Percentiles rank a stretch among this genome's conserved stretches.
phyloP scores from a whole-genome alignment of 2,329 filamentous ascomycete species.

The Lasiodiplodia sp. region DNA sequence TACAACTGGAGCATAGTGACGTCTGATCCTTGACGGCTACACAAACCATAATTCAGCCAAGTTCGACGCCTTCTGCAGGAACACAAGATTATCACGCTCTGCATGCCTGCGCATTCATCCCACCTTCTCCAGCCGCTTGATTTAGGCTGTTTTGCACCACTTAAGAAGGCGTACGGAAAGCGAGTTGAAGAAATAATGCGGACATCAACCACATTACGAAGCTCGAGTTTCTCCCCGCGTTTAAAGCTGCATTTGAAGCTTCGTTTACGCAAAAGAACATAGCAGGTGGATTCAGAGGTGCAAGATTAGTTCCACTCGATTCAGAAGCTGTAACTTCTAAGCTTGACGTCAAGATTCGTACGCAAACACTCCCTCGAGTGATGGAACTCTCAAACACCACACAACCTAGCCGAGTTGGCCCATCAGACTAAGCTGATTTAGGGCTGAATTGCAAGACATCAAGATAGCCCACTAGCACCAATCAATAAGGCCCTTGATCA shows the following conservation, averaged over 20 bases:
- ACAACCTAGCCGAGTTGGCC: too few species aligned
- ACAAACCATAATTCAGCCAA: conserved; percentile 43
- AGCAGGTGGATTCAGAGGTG: conserved; percentile 40
- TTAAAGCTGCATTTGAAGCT: conserved; percentile 38
- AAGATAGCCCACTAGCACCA: too few species aligned
- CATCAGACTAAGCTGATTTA: too few species aligned
- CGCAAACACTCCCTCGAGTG: too few species aligned
- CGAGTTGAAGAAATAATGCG: conserved; percentile 41
- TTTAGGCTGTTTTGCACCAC: conserved; percentile 46
- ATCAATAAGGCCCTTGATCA: too few species aligned
- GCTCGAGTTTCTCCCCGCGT: conserved; percentile 36
- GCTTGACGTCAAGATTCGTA: conserved; percentile 36
- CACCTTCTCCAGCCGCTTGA: conserved; percentile 52
- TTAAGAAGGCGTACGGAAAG: conserved; percentile 45
- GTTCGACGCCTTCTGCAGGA: conserved; percentile 47
- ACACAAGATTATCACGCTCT: conserved; percentile 50
- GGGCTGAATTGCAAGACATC: too few species aligned
- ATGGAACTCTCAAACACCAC: too few species aligned
- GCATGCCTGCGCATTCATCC: conserved; percentile 46
- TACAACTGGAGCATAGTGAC: conserved; percentile 39
- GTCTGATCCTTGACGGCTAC: conserved; percentile 51
- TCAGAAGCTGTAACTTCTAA: conserved; percentile 43
- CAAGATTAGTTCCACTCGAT: conserved; percentile 44
- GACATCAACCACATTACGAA: conserved; percentile 38
- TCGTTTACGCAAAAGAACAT: conserved; percentile 42